Evolutionary conservation across 2,329 filamentous ascomycete genomes (phyloP), one percentile per base, ranked within the genome.

Genomic region (Trichoderma breve): DNA sequence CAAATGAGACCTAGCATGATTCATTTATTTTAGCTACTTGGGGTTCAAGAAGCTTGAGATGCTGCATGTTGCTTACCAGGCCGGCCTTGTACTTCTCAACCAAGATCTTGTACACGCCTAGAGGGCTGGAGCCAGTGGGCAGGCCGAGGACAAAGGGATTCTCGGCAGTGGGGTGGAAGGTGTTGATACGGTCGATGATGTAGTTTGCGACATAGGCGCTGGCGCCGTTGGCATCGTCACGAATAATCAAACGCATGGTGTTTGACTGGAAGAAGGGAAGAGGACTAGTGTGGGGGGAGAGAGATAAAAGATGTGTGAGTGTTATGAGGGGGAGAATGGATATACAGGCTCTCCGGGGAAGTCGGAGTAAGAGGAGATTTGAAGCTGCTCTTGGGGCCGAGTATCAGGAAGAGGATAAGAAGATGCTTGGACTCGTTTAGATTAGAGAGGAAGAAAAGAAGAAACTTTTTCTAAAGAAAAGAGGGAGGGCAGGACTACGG

Each of bases 91-190:
- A 90, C 78, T 87, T 88, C 77, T 88, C 83, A 63, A 96, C 93
- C 30, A 97, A 87, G 76, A 91, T 87, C 80, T 90, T 89, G 84
- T 97, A 97, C 75, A 96, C 90, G 66, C 89, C 86, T 73, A 94
- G 88, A 3, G 93, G 93, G 74, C 91, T 95, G 77, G 92, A 94
- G 69, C 93, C 93, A 1, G 93, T 97, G 11, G 93, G 93, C 62
- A 97, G 86, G 72, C 93, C 93, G 61, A 97, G 89, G 6, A 96
- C 92, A 78, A 97, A 96, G 1, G 93, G 93, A 75, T 90, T 89
- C 74, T 89, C 84, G 62, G 90, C 84, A 6, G 91, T 92, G 47
- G 93, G 93, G 63, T 87, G 87, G 82, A 94, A 96, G 73, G 89
- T 84, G 77, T 91, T 92, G 85, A 96, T 95, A 76, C 93, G 91